phyloP scores from a whole-genome alignment of 345 rosid genomes.

The Lagerstroemia speciosa region DNA sequence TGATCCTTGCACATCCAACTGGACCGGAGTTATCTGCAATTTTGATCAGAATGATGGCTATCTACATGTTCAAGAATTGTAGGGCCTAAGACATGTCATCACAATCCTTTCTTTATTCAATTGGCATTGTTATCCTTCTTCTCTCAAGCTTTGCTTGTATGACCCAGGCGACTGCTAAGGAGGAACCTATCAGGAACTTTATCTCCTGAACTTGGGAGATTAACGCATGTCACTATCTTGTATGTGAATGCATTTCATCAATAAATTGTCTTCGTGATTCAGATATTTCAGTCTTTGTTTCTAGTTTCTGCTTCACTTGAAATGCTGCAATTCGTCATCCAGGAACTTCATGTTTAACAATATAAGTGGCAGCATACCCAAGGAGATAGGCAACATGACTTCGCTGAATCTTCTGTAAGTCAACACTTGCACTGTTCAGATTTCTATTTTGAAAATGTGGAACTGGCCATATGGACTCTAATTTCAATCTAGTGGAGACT shows the following conservation, averaged over 20 bases:
- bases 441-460: not conserved
- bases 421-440: not conserved
- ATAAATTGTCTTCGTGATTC: not conserved
- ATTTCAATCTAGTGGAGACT: not conserved
- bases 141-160: not conserved
- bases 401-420: slow-evolving; percentile 72
- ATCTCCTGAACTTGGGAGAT: slow-evolving; percentile 69
- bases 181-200: slow-evolving; percentile 71
- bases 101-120: not conserved
- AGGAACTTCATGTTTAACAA: slow-evolving; percentile 95
- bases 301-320: not conserved
- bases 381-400: slow-evolving; percentile 71
- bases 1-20: slow-evolving; percentile 75
- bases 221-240: slow-evolving; percentile 55
- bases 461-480: not conserved
- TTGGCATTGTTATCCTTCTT: no score
- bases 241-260: slow-evolving; percentile 16
- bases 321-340: slow-evolving; percentile 13
- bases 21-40: slow-evolving; percentile 84
- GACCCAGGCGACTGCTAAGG: slow-evolving; percentile 60
- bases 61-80: slow-evolving; percentile 71
- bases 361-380: slow-evolving; percentile 73
- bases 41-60: slow-evolving; percentile 51
- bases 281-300: not conserved
- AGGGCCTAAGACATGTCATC: slow-evolving; percentile 9